Conservation (phyloP, 2,329 filamentous ascomycete species). For the Penicillium hesseltinei region DNA sequence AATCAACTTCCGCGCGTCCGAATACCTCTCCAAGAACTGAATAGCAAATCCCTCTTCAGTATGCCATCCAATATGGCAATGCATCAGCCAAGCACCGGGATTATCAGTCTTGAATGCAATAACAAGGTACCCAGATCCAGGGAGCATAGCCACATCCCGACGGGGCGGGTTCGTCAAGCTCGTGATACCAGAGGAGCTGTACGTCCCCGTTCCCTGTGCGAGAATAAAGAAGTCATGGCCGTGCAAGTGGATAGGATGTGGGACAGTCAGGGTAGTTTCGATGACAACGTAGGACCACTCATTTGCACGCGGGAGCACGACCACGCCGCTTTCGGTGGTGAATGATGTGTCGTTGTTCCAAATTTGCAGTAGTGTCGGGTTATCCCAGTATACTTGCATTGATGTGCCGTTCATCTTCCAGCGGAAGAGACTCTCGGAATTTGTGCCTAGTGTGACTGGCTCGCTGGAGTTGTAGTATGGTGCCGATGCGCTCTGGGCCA, state of each 20-base stretch:
- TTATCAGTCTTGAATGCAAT: conserved; percentile 54
- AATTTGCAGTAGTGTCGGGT: neutral
- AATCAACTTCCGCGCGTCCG: neutral
- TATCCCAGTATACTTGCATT: neutral
- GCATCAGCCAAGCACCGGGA: conserved; percentile 46
- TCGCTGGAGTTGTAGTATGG: neutral
- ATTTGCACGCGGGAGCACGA: neutral
- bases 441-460: neutral
- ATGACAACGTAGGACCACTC: neutral
- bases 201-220: neutral
- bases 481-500: neutral
- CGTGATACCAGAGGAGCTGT: neutral
- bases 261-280: neutral
- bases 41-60: conserved; percentile 29
- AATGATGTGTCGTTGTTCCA: neutral
- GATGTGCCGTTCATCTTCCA: neutral
- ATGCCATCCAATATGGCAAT: conserved; percentile 37
- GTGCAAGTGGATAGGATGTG: neutral
- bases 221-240: neutral
- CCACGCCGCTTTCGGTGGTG: neutral
- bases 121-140: conserved; percentile 12
- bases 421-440: neutral
- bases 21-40: neutral
- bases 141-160: neutral
- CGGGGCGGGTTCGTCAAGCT: neutral